These are phyloP conservation scores for Coemansia sp. DNA, from an alignment of 192 early-diverging fungal species.

Conservation along the genomic window DNA sequence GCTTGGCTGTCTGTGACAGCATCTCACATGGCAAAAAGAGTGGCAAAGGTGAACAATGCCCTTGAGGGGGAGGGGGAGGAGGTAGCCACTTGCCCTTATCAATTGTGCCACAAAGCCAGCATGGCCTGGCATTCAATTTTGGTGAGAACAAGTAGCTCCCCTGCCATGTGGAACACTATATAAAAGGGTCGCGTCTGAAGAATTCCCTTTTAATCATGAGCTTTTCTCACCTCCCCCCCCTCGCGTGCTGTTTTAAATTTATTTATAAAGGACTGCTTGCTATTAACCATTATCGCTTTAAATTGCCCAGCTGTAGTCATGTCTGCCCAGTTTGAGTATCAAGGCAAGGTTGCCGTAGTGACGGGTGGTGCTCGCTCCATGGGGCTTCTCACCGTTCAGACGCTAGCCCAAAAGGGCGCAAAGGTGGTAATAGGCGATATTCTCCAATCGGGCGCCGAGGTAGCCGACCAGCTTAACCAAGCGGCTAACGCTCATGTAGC, in stretches of 20 bases:
- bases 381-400: constrained; percentile 58
- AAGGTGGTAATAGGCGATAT: constrained; percentile 65
- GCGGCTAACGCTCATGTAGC: constrained; percentile 27
- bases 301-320: background rate
- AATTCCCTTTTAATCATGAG: too few relatives aligned
- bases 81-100: too few relatives aligned
- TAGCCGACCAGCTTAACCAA: constrained; percentile 39
- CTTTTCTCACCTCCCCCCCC: background rate
- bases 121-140: too few relatives aligned
- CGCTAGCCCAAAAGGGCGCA: constrained; percentile 58
- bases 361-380: constrained; percentile 69
- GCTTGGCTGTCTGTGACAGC: too few relatives aligned
- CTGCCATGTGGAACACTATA: too few relatives aligned
- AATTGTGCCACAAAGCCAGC: too few relatives aligned
- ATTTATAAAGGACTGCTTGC: background rate
- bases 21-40: too few relatives aligned
- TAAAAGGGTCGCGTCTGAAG: too few relatives aligned
- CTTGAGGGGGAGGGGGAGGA: too few relatives aligned
- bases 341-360: constrained; percentile 65
- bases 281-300: too few relatives aligned
- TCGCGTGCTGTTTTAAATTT: background rate
- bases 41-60: too few relatives aligned
- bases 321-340: constrained; percentile 6
- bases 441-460: constrained; percentile 5
- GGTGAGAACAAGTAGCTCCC: too few relatives aligned